Evolutionary conservation across 2,329 filamentous ascomycete genomes (phyloP).

Genomic region (Mollisia scopiformis): DNA sequence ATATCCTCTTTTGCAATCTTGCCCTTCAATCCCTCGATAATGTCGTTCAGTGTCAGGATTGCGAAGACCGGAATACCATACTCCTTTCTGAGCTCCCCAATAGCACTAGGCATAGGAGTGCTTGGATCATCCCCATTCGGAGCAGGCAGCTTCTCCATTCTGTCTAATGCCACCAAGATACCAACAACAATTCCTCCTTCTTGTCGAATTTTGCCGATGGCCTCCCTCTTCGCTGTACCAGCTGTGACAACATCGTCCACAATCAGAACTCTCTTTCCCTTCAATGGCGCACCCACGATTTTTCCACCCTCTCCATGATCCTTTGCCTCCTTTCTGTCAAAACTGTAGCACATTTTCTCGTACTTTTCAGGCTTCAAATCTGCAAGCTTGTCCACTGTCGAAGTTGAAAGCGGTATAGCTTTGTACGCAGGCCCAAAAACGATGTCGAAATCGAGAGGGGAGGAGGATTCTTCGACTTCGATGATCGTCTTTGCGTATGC

Average conservation of each 20-base stretch:
- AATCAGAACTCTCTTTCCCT: constrained; percentile 84
- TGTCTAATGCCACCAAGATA: constrained; percentile 86
- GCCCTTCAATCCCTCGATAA: constrained; percentile 70
- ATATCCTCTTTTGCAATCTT: constrained; percentile 66
- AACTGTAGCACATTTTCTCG: constrained; percentile 77
- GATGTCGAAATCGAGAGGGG: constrained; percentile 70
- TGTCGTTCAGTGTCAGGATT: constrained; percentile 83
- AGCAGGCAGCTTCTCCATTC: constrained; percentile 78
- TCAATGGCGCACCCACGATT: constrained; percentile 85
- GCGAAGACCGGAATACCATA: constrained; percentile 82
- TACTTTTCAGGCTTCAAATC: constrained; percentile 69
- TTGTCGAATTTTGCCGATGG: constrained; percentile 83
- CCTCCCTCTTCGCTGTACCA: constrained; percentile 91
- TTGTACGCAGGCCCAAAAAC: constrained; percentile 93
- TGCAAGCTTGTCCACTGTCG: constrained; percentile 75
- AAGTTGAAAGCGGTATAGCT: constrained; percentile 86
- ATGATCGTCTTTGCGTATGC: constrained; percentile 77
- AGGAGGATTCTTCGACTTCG: constrained; percentile 43
- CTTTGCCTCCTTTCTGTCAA: constrained; percentile 96
- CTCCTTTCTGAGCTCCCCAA: constrained; percentile 83
- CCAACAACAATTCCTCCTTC: constrained; percentile 86
- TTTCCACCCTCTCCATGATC: constrained; percentile 93
- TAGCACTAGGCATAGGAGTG: constrained; percentile 73
- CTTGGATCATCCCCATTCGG: constrained; percentile 52
- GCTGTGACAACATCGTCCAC: constrained; percentile 97